Base-by-base conservation (phyloP, 768 basidiomycete genomes). In the Fomitopsis pulvina region DNA sequence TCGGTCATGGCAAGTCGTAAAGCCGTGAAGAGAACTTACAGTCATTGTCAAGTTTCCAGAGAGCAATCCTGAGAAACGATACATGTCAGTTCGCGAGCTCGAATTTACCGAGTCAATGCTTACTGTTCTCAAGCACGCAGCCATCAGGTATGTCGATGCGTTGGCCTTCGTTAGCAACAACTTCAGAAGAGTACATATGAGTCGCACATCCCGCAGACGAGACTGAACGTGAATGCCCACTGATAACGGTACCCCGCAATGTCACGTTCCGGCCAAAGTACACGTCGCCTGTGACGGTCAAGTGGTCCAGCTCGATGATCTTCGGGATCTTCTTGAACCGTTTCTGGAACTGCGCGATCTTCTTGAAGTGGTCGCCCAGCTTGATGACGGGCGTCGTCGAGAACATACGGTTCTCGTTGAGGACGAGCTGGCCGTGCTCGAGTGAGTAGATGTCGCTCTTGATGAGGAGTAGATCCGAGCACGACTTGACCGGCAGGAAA, bases 341-440 rank as follows among this genome's bases (percentile, higher is more conserved):
- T 68, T 90, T 89, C 72, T 93, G 88, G 77, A 95, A 95, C 65
- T 91, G 78, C 58, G 81, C 80, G 52, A 90, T 87, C 84, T 91
- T 94, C 78, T 94, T 96, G 81, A 98, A 96, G 66, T 89, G 87
- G 67, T 93, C 91, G 40, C 93, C 92, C 43, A 96, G 80, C 74
- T 96, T 96, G 77, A 97, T 89, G 43, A 95, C 92, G n/a, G 93
- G 95, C 24, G 90, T 85, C 18, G 80, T 87, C 61, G 78, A 80
- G 62, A 93, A 92, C 83, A 91, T 86, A 57, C 90, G 72, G 32
- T 78, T 73, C 53, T 80, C 80, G 63, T 87, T 91, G 75, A 96
- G 87, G 55, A 90, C 77, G 52, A 95, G 78, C 59, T 85, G 85
- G 18, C 93, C 93, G 63, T 96, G 89, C 66, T 84, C 72, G 45